Percentiles rank a stretch among this genome's conserved stretches.
phyloP scores from a whole-genome alignment of 345 rosid genomes.

The Syzygium aromaticum region DNA sequence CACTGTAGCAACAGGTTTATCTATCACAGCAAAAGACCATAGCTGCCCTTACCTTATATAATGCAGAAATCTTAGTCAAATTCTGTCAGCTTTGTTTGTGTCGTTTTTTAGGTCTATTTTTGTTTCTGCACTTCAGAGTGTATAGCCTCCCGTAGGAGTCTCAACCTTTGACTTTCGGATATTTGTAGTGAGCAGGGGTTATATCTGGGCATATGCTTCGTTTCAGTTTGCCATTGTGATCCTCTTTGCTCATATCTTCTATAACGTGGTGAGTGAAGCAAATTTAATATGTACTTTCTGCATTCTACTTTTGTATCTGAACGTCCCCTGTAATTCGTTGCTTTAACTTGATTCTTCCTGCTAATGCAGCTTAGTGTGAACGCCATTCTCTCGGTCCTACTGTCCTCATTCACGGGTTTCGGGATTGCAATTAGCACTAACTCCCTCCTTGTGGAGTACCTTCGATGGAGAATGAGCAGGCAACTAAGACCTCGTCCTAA shows the following conservation, averaged over 20 bases:
- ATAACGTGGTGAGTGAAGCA: conserved; percentile 29
- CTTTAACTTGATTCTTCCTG: background rate
- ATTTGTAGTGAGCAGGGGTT: conserved; percentile 47
- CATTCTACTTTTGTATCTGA: background rate
- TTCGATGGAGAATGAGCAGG: conserved; percentile 37
- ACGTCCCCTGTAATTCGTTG: background rate
- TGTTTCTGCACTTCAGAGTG: background rate
- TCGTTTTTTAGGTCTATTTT: background rate
- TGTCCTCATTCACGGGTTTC: conserved; percentile 46
- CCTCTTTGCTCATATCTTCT: conserved; percentile 55
- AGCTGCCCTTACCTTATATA: background rate
- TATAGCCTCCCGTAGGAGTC: background rate
- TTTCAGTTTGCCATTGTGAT: conserved; percentile 54
- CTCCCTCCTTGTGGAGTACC: conserved; percentile 42
- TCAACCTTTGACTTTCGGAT: background rate
- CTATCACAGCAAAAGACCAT: background rate
- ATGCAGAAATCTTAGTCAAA: background rate
- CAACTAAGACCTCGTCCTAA: conserved; percentile 10
- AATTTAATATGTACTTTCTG: background rate
- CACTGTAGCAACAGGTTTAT: background rate
- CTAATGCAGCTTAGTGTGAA: conserved; percentile 36
- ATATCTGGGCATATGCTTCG: conserved; percentile 56
- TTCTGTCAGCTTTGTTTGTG: background rate
- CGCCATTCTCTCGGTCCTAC: conserved; percentile 39
- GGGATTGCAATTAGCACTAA: conserved; percentile 52